Conservation (phyloP, 192 early-diverging fungal species). For the Entomortierella parvispora region DNA sequence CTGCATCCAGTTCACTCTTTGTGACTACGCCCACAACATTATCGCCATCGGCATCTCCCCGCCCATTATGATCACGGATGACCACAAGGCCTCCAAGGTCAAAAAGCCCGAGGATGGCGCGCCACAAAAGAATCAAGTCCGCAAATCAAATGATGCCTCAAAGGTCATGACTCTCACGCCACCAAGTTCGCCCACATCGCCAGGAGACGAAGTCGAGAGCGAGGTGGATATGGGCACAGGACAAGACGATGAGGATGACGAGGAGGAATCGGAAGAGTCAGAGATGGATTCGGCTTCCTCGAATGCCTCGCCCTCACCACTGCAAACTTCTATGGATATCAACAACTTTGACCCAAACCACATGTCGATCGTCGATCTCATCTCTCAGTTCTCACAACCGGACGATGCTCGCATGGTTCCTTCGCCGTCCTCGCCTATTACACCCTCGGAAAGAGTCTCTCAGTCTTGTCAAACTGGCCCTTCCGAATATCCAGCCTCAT, state of each 20-base stretch:
- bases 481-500: constrained; percentile 20
- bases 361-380: constrained; percentile 37
- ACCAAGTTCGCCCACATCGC: constrained; percentile 36
- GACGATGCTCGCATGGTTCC: constrained; percentile 42
- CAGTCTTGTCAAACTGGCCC: constrained; percentile 33
- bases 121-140: constrained; percentile 5
- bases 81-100: constrained; percentile 89
- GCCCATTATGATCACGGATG: constrained; percentile 97
- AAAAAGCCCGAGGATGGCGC: constrained; percentile 56
- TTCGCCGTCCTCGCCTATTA: constrained; percentile 41
- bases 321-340: constrained; percentile 46
- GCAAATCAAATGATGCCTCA: constrained; percentile 15
- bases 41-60: constrained; percentile 86
- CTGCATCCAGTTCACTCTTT: constrained; percentile 84
- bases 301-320: constrained; percentile 38
- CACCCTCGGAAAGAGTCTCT: constrained; percentile 23
- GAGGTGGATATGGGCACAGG: constrained; percentile 44
- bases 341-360: constrained; percentile 42
- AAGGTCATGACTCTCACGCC: constrained; percentile 48
- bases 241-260: constrained; percentile 38
- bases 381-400: constrained; percentile 46
- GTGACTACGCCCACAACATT: constrained; percentile 69
- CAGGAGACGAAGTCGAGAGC: constrained; percentile 40
- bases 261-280: constrained; percentile 36
- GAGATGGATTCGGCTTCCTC: constrained; percentile 44